Evolutionary conservation across 768 basidiomycete genomes (phyloP), one percentile per base, ranked within the genome.

Genomic region (Tylopilus rubrobrunneus): DNA sequence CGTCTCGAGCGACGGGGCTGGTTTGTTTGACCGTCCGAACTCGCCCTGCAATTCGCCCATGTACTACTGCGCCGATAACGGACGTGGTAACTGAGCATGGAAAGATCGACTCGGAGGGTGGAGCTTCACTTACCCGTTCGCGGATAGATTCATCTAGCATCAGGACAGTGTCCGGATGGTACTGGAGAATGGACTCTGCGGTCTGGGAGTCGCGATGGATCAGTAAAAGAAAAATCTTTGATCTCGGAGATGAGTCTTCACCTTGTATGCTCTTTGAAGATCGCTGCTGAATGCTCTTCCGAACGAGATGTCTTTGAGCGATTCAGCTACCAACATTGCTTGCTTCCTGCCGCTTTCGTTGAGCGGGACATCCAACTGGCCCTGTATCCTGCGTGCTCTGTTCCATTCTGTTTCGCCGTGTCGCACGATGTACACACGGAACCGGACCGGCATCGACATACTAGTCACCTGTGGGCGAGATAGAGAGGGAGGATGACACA

Each of bases 381-480:
- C 90, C 73, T 92, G 89, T 43, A 89, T 78, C 52, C 87, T 81
- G 25, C 75, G 73, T 7, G 72, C 68, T 49, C 74, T 70, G 68
- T 91, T 91, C 62, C 78, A 83, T 40, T 82, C 77, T 25, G 89
- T 92, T 73, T 92, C 87, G 19, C 87, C 89, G 60, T 92, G 89
- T 41, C 89, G 82, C 46, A 89, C 77, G 56, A 89, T 71, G 64
- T 85, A 87, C 44, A 90, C 59, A 49, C 74, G 74, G 25, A 77
- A 76, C 27, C 72, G 62, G 50, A 65, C 54, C 65, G 73, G 55
- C 58, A 70, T 65, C 39, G 51, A 25, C 47, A 14, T 40, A 29
- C 6, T 29, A 31, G 31, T 31, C 31, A 7, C 31, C 31, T 8
- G 31, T 31, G 31, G 10, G 31, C 33, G 10, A 40, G 40, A 25